Conservation (phyloP, 1,139 yeast species). For the Blastobotrys proliferans region DNA sequence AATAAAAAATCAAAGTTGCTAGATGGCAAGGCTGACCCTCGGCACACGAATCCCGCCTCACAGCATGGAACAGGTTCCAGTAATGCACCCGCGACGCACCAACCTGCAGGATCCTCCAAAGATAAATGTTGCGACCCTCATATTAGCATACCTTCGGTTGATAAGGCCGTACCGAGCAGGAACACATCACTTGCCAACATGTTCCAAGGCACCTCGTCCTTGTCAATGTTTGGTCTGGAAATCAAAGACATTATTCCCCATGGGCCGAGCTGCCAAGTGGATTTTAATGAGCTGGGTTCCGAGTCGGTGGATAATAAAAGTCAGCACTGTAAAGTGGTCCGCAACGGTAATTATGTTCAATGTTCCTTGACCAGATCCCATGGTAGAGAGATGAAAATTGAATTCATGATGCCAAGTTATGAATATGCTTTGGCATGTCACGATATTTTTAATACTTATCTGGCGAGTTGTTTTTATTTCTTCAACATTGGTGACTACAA, state of each 20-base stretch:
- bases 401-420: conserved; percentile 57
- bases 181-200: conserved; percentile 1
- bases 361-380: conserved; percentile 2
- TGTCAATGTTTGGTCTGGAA: conserved; percentile 23
- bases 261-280: conserved; percentile 18
- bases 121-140: conserved; percentile 1
- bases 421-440: conserved; percentile 71
- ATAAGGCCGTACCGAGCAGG: conserved; percentile 9
- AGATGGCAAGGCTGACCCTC: conserved; percentile 8
- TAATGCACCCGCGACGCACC: background rate
- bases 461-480: conserved; percentile 83
- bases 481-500: conserved; percentile 62
- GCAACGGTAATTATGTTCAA: conserved; percentile 4
- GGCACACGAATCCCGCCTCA: too few species aligned
- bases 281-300: conserved; percentile 14
- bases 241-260: conserved; percentile 20
- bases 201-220: conserved; percentile 20
- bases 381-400: conserved; percentile 7
- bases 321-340: conserved; percentile 2
- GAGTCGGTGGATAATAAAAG: conserved; percentile 2
- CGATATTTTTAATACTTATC: conserved; percentile 71
- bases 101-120: background rate
- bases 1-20: conserved; percentile 2
- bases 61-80: background rate
- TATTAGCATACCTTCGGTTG: conserved; percentile 7